phyloP scores from a whole-genome alignment of 73 alveolate genomes.

The Stentor roeselii region DNA sequence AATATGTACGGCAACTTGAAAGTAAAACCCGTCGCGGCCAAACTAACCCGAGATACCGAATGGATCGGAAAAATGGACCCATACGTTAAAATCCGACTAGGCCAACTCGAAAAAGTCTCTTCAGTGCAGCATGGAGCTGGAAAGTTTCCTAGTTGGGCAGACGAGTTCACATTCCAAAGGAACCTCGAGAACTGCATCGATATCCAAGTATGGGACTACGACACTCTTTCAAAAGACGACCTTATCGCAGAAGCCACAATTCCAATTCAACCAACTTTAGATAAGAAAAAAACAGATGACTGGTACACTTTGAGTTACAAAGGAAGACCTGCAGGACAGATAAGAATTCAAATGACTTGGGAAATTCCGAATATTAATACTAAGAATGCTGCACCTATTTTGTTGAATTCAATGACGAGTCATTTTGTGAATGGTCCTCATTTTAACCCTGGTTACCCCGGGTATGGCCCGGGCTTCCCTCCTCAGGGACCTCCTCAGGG shows the following conservation, averaged over 20 bases:
- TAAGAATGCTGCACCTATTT: not conserved
- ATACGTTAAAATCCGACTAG: slow-evolving; percentile 4
- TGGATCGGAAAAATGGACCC: slow-evolving; percentile 47
- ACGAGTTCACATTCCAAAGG: slow-evolving; percentile 15
- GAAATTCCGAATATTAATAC: not conserved
- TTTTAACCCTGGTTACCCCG: slow-evolving; percentile 16
- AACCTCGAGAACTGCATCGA: not conserved
- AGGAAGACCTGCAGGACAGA: slow-evolving; percentile 22
- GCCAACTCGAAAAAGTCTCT: slow-evolving; percentile 10
- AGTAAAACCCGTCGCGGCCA: slow-evolving; percentile 28
- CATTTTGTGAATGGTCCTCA: slow-evolving; percentile 1
- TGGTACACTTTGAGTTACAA: not conserved
- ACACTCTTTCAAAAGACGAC: slow-evolving; percentile 8
- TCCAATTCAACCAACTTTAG: not conserved
- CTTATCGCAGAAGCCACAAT: not conserved
- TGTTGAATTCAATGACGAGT: not conserved
- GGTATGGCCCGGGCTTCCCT: slow-evolving; percentile 5
- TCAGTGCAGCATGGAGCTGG: slow-evolving; percentile 35
- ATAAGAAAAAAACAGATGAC: not conserved
- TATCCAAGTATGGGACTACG: not conserved
- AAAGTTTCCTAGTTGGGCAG: slow-evolving; percentile 37
- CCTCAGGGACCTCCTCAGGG: slow-evolving; percentile 31
- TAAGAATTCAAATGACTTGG: slow-evolving; percentile 21
- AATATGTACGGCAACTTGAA: not conserved
- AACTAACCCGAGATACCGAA: slow-evolving; percentile 37